Evolutionary conservation across 371 early-diverging fungal species (phyloP).

Genomic region (Rhizopus stolonifer): DNA sequence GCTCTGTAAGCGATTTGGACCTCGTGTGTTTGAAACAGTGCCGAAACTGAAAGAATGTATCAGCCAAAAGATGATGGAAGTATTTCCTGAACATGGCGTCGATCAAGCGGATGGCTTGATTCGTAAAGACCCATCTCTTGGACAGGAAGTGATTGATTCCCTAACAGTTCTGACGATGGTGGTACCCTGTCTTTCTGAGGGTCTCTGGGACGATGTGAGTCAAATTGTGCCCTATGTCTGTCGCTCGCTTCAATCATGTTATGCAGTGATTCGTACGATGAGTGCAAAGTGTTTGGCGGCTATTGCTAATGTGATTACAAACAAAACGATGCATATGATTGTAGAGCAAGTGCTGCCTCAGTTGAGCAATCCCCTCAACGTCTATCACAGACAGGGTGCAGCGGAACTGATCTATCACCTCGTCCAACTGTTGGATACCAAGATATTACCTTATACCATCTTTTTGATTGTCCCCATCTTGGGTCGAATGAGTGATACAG

Average conservation of each 20-base stretch:
- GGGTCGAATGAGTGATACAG: constrained; percentile 95
- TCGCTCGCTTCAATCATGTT: constrained; percentile 66
- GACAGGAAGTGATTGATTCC: constrained; percentile 80
- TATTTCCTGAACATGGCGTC: constrained; percentile 26
- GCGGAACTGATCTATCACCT: constrained; percentile 74
- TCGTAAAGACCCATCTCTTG: constrained; percentile 25
- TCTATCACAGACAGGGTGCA: constrained; percentile 83
- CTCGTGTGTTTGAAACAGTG: constrained; percentile 62
- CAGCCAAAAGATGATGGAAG: constrained; percentile 44
- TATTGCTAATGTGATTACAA: constrained; percentile 66
- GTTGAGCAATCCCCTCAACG: constrained; percentile 71
- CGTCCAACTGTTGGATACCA: constrained; percentile 68
- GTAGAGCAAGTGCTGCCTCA: constrained; percentile 77
- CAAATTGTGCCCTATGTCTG: constrained; percentile 65
- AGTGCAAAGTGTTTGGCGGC: constrained; percentile 81
- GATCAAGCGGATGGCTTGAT: constrained; percentile 35
- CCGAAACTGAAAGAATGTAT: constrained; percentile 85
- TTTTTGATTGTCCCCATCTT: constrained; percentile 96
- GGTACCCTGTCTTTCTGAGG: constrained; percentile 64
- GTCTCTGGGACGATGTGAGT: constrained; percentile 44
- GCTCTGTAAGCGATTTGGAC: constrained; percentile 74
- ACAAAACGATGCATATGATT: constrained; percentile 76
- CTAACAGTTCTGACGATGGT: constrained; percentile 73
- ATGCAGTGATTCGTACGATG: constrained; percentile 77
- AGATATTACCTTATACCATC: constrained; percentile 90